A percentile compares a stretch with the other conserved stretches of the same genome.
phyloP scores from a whole-genome alignment of 306 rosid species.

The Rosa chinensis region DNA sequence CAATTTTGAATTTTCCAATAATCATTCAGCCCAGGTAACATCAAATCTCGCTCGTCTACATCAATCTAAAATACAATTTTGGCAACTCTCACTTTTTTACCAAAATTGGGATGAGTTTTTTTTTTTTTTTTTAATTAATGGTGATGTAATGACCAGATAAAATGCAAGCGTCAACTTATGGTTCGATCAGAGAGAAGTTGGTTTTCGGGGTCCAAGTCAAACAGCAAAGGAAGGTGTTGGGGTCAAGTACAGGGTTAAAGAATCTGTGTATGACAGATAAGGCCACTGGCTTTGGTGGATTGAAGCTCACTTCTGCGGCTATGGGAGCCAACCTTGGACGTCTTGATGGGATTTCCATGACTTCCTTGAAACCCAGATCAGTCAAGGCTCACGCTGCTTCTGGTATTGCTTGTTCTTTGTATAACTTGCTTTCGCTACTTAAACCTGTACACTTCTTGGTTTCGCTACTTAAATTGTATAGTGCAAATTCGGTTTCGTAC shows the following conservation, averaged over 20 bases:
- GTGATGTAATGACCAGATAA: conserved; percentile 18
- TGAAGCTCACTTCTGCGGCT: conserved; percentile 38
- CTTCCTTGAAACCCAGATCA: conserved; percentile 54
- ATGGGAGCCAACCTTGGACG: conserved; percentile 57
- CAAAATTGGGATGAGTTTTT: not conserved
- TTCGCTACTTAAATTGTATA: too few species aligned
- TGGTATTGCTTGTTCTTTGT: conserved; percentile 48
- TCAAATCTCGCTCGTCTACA: not conserved
- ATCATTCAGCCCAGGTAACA: not conserved
- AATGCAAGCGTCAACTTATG: conserved; percentile 68
- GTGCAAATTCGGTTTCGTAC: not conserved
- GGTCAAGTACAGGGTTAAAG: conserved; percentile 8
- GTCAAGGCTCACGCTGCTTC: conserved; percentile 65
- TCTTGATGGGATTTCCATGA: conserved; percentile 47
- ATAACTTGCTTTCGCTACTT: not conserved
- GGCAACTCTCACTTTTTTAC: too few species aligned
- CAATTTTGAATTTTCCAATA: not conserved
- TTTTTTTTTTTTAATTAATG: conserved; percentile 11
- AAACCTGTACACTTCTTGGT: too few species aligned
- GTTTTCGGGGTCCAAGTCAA: conserved; percentile 46
- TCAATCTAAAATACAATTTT: not conserved
- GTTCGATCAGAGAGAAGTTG: conserved; percentile 39
- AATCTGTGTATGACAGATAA: conserved; percentile 42
- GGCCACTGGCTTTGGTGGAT: conserved; percentile 46
- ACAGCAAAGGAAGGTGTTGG: conserved; percentile 35